Conservation (phyloP, 345 rosid species). For the Euclidium syriacum region DNA sequence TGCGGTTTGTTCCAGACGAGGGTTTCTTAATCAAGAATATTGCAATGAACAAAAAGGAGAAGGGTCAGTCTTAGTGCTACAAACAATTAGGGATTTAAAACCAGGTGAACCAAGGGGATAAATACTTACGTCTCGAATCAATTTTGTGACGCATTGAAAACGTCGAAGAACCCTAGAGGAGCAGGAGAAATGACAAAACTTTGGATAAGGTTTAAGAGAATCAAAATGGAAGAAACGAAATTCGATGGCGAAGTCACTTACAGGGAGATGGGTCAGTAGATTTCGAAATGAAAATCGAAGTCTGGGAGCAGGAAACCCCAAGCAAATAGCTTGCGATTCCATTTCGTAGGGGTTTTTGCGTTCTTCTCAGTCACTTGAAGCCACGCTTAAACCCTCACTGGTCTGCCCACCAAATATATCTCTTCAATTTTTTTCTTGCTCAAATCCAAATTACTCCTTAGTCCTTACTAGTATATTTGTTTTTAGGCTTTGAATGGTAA, state of each 20-base stretch:
- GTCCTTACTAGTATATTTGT: too few relatives aligned
- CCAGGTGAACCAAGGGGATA: neutral
- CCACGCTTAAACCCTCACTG: constrained; percentile 12
- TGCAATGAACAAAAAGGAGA: neutral
- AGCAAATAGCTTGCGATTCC: constrained; percentile 49
- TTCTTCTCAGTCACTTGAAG: constrained; percentile 15
- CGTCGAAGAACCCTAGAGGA: constrained; percentile 33
- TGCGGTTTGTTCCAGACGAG: constrained; percentile 18
- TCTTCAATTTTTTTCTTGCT: neutral
- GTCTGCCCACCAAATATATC: neutral
- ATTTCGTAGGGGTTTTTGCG: constrained; percentile 23
- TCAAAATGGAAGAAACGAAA: neutral
- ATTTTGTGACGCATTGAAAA: constrained; percentile 14
- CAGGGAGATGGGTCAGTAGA: constrained; percentile 22
- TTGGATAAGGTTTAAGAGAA: constrained; percentile 17
- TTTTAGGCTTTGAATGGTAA: too few relatives aligned
- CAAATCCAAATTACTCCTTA: neutral
- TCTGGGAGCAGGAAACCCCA: constrained; percentile 38
- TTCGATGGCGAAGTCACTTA: constrained; percentile 21
- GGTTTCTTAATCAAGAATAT: constrained; percentile 20
- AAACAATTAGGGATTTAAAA: neutral
- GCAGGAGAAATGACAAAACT: constrained; percentile 2
- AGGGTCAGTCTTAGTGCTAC: neutral
- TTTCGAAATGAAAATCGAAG: constrained; percentile 20
- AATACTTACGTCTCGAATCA: constrained; percentile 30